Percentiles rank a stretch among this genome's conserved stretches.
Conservation (phyloP, 1,284 basidiomycete species). For the Tilletia walkeri region DNA sequence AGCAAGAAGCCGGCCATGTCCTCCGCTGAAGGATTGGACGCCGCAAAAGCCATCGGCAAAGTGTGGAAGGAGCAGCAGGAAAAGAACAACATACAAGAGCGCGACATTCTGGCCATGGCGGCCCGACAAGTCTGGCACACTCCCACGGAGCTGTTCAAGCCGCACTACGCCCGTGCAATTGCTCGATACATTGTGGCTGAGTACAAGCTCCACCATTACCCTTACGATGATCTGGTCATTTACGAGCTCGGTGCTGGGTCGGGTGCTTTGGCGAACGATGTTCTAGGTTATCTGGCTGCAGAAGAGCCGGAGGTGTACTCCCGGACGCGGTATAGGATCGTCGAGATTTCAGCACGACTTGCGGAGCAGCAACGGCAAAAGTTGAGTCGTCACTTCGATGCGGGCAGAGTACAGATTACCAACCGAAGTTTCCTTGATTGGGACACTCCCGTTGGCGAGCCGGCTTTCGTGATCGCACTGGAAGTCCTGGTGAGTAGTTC, state of each 20-base stretch:
- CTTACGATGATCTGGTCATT: conserved; percentile 88
- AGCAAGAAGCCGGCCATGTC: conserved; percentile 13
- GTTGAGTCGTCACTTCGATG: conserved; percentile 31
- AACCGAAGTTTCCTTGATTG: conserved; percentile 87
- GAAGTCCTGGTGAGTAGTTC: conserved; percentile 79
- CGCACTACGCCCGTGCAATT: conserved; percentile 88
- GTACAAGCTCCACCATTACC: conserved; percentile 89
- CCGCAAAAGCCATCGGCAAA: conserved; percentile 33
- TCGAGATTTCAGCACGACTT: conserved; percentile 84
- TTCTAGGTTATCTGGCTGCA: conserved; percentile 75
- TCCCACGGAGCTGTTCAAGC: conserved; percentile 94
- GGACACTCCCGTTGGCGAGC: conserved; percentile 71
- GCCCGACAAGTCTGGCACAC: conserved; percentile 98
- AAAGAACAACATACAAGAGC: conserved; percentile 31
- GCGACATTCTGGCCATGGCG: conserved; percentile 49
- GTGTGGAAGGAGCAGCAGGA: conserved; percentile 49
- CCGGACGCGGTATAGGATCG: conserved; percentile 82
- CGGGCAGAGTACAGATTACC: conserved; percentile 68
- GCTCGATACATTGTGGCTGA: conserved; percentile 83
- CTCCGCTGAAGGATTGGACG: conserved; percentile 38
- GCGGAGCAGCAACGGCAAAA: conserved; percentile 67
- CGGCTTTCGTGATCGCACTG: conserved; percentile 89
- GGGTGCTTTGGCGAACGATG: conserved; percentile 84
- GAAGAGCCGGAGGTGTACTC: conserved; percentile 87
- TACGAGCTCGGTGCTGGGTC: conserved; percentile 98